These are phyloP conservation scores for Ustilago loliicola DNA, from an alignment of 1,284 basidiomycete species.

Conservation along the genomic window DNA sequence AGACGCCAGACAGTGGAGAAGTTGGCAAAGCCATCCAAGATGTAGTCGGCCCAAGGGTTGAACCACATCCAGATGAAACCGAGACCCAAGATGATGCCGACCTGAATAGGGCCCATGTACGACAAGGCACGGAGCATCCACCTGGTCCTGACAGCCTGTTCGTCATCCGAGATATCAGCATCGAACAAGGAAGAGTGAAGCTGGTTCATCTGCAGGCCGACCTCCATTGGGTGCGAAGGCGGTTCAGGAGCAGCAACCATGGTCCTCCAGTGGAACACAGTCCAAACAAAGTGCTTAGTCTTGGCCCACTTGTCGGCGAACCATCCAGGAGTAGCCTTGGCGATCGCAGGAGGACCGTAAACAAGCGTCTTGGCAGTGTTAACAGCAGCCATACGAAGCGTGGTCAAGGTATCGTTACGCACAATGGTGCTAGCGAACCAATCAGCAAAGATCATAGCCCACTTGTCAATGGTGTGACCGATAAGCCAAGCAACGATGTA, in stretches of 20 bases:
- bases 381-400: constrained; percentile 16
- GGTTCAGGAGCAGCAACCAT: constrained; percentile 65
- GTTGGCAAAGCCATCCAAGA: constrained; percentile 67
- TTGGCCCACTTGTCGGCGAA: constrained; percentile 27
- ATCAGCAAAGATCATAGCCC: constrained; percentile 41
- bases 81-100: constrained; percentile 69
- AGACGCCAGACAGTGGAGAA: constrained; percentile 71
- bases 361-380: constrained; percentile 28
- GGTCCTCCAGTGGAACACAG: constrained; percentile 69
- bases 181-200: constrained; percentile 71
- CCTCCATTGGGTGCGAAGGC: constrained; percentile 71
- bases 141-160: constrained; percentile 70
- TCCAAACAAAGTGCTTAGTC: constrained; percentile 50
- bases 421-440: constrained; percentile 36
- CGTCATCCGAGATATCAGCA: constrained; percentile 69
- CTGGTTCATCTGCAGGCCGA: constrained; percentile 71
- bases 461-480: constrained; percentile 33
- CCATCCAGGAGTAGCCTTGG: constrained; percentile 36
- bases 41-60: constrained; percentile 70
- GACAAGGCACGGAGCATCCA: constrained; percentile 67
- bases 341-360: constrained; percentile 40
- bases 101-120: constrained; percentile 69
- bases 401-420: constrained; percentile 33
- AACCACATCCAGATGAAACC: constrained; percentile 70
- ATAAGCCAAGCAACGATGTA: constrained; percentile 69